phyloP scores from a whole-genome alignment of 371 early-diverging fungal species.

The Chytridiales sp. region DNA sequence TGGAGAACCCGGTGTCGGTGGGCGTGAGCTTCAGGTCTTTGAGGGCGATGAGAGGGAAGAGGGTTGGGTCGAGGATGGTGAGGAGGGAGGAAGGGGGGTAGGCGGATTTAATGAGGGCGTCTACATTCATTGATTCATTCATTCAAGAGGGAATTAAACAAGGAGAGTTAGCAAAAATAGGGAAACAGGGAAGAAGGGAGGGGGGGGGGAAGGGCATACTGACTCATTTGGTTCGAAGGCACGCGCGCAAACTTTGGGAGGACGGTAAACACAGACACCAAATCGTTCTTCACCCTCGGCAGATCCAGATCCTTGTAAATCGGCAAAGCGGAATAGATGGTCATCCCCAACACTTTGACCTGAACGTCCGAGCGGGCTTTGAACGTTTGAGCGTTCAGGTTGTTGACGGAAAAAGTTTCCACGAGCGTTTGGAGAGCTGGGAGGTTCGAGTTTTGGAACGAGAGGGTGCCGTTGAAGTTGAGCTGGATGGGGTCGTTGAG shows the following conservation, averaged over 20 bases:
- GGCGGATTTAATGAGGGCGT: constrained; percentile 2
- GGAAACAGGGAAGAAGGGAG: not conserved
- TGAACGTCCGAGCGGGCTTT: not conserved
- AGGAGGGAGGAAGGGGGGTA: not conserved
- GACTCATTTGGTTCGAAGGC: constrained; percentile 9
- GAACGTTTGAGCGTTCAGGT: not conserved
- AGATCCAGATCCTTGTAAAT: constrained; percentile 7
- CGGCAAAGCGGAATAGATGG: not conserved
- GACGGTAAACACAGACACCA: not conserved
- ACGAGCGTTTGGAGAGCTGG: constrained; percentile 1
- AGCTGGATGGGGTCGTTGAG: constrained; percentile 2
- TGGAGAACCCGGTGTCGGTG: constrained; percentile 14
- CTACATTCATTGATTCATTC: not conserved
- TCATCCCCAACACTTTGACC: constrained; percentile 3
- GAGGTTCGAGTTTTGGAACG: constrained; percentile 1
- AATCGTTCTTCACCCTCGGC: constrained; percentile 5
- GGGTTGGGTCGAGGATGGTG: constrained; percentile 11
- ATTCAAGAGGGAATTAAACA: too few relatives aligned
- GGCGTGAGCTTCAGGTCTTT: not conserved
- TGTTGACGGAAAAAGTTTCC: not conserved
- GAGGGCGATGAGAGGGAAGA: constrained; percentile 15
- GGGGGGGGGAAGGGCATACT: not conserved
- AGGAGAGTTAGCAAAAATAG: not conserved
- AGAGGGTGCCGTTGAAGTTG: not conserved
- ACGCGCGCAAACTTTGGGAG: constrained; percentile 2